phyloP scores from a whole-genome alignment of 441 rosid species.

The Euphorbia neoarborescens region DNA sequence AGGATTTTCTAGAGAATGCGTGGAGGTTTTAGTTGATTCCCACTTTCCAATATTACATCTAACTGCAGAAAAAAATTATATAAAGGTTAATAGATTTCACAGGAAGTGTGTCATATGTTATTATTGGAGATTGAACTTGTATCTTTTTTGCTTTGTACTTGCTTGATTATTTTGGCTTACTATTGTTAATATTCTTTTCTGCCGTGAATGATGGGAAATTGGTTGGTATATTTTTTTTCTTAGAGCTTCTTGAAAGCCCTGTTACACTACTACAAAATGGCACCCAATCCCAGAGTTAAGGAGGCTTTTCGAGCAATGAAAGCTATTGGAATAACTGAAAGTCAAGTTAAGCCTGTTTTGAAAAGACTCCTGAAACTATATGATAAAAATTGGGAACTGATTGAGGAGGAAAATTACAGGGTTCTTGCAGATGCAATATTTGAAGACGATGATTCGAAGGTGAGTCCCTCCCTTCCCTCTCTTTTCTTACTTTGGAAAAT shows the following conservation, averaged over 20 bases:
- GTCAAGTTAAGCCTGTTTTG: conserved; percentile 54
- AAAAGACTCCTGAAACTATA: conserved; percentile 53
- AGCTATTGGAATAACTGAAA: conserved; percentile 46
- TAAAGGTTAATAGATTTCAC: background rate
- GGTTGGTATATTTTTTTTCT: background rate
- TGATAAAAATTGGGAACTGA: conserved; percentile 72
- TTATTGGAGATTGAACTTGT: background rate
- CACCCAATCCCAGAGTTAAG: conserved; percentile 40
- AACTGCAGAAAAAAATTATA: background rate
- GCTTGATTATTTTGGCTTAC: background rate
- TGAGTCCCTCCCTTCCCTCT: conserved; percentile 18
- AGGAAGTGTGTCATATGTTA: background rate
- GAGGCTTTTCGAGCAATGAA: conserved; percentile 66
- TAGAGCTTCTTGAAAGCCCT: background rate
- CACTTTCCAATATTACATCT: background rate
- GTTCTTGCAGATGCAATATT: conserved; percentile 83
- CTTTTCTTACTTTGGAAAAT: conserved; percentile 2
- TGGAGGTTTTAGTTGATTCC: background rate
- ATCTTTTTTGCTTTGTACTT: background rate
- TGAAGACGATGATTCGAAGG: conserved; percentile 65
- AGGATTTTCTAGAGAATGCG: background rate
- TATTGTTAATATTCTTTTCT: background rate
- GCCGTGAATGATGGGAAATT: background rate
- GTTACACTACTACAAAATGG: conserved; percentile 27
- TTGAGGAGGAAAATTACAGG: conserved; percentile 73